Percentiles rank a stretch among this genome's conserved stretches.
These are phyloP conservation scores for Syzygium syzygioides DNA, from an alignment of 441 rosid genomes.

Conservation along the genomic window DNA sequence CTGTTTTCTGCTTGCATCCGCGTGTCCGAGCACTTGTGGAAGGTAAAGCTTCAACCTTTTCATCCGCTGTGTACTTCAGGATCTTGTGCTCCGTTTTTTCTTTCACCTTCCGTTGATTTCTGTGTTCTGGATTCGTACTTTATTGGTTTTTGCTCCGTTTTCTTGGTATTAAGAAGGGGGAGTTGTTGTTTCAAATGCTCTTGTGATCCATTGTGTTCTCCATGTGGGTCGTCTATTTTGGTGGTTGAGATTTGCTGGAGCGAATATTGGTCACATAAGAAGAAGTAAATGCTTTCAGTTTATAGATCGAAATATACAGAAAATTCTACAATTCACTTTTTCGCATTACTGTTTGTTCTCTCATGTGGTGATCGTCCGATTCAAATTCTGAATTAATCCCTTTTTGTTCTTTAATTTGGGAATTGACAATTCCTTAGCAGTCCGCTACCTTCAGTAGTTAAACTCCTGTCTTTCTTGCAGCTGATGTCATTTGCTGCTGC, in stretches of 20 bases:
- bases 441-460: background rate
- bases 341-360: background rate
- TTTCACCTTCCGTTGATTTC: background rate
- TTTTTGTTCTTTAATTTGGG: background rate
- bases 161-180: background rate
- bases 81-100: background rate
- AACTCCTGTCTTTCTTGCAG: background rate
- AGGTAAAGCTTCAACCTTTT: background rate
- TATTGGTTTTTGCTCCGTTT: background rate
- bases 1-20: background rate
- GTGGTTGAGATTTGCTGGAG: background rate
- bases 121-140: background rate
- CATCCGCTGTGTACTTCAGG: fast-evolving
- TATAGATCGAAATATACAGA: background rate
- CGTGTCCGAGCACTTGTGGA: background rate
- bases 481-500: background rate
- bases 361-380: background rate
- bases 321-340: background rate
- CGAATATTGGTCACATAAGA: background rate
- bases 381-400: background rate
- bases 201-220: background rate
- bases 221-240: background rate
- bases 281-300: background rate
- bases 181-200: background rate
- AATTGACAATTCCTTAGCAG: background rate